Percentiles rank a stretch among this genome's conserved stretches.
Conservation (phyloP, 2,329 filamentous ascomycete species). For the Colletotrichum sp. region DNA sequence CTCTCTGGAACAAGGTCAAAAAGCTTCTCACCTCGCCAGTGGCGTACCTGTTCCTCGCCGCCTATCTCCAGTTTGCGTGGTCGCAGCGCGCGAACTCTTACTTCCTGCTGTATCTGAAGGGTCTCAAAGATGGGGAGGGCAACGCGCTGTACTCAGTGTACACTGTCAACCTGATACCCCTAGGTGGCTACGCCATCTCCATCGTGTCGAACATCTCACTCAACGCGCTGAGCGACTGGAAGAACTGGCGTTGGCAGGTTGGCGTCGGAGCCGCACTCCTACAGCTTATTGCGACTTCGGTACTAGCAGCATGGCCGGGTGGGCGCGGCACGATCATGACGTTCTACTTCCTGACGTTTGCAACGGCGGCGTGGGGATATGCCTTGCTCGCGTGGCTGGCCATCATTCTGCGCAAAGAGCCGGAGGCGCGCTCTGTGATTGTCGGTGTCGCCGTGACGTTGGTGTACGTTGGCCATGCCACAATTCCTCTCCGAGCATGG, state of each 20-base stretch:
- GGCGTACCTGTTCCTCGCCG: conserved; percentile 27
- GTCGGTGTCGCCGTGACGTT: conserved; percentile 38
- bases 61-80: conserved; percentile 31
- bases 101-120: conserved; percentile 29
- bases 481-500: conserved; percentile 39
- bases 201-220: conserved; percentile 28
- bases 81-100: conserved; percentile 32
- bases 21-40: conserved; percentile 27
- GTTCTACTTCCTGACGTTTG: conserved; percentile 40
- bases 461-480: conserved; percentile 40
- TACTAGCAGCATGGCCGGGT: conserved; percentile 34
- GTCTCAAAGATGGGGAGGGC: conserved; percentile 18
- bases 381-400: conserved; percentile 34
- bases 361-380: conserved; percentile 35
- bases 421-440: conserved; percentile 35
- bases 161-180: conserved; percentile 31
- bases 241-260: conserved; percentile 42
- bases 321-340: conserved; percentile 33
- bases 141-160: conserved; percentile 25
- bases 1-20: conserved; percentile 25
- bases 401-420: conserved; percentile 32
- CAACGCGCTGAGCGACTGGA: conserved; percentile 37
- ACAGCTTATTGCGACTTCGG: conserved; percentile 32
- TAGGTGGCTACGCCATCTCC: conserved; percentile 28
- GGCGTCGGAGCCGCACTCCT: conserved; percentile 29